Evolutionary conservation across 2,329 filamentous ascomycete genomes (phyloP).

Genomic region (Phyllosticta citrichinensis): DNA sequence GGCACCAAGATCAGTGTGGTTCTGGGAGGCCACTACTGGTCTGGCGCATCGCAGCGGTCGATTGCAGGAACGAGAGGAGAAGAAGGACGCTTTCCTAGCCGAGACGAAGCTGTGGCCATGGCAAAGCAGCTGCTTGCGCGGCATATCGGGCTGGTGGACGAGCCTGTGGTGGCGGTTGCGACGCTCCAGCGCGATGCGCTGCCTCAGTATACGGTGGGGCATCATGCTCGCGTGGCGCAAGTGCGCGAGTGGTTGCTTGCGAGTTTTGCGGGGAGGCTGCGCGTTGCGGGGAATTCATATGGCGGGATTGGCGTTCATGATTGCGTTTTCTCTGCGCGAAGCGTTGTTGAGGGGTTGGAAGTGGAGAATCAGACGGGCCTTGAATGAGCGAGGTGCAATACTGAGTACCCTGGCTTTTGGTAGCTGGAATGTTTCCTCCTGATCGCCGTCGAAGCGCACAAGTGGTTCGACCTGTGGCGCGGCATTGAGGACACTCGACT

Average conservation of each 20-base stretch:
- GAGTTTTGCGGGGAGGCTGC: slow-evolving; percentile 52
- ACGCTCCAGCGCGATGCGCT: slow-evolving; percentile 64
- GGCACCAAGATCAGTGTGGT: slow-evolving; percentile 90
- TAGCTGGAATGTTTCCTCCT: neutral
- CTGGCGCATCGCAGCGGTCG: slow-evolving; percentile 23
- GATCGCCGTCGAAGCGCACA: too few relatives aligned
- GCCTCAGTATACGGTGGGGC: slow-evolving; percentile 79
- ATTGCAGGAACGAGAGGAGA: too few relatives aligned
- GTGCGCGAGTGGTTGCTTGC: slow-evolving; percentile 46
- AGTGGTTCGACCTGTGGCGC: too few relatives aligned
- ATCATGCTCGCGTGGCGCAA: slow-evolving; percentile 50
- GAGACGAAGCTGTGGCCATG: slow-evolving; percentile 54
- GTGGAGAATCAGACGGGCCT: neutral
- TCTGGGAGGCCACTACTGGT: slow-evolving; percentile 88
- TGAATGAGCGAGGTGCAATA: neutral
- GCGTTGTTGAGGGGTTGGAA: neutral
- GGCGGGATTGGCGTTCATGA: slow-evolving; percentile 41
- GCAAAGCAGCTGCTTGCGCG: slow-evolving; percentile 59
- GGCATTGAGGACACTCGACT: too few relatives aligned
- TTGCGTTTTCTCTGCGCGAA: slow-evolving; percentile 27
- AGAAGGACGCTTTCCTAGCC: slow-evolving; percentile 43
- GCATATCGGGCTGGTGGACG: slow-evolving; percentile 61
- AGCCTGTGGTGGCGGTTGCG: slow-evolving; percentile 52
- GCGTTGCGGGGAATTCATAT: slow-evolving; percentile 46
- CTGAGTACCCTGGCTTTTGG: neutral